Percentiles rank a stretch among this genome's conserved stretches.
Evolutionary conservation across 345 rosid species (phyloP).

Genomic region (Eucalyptus coolabah): DNA sequence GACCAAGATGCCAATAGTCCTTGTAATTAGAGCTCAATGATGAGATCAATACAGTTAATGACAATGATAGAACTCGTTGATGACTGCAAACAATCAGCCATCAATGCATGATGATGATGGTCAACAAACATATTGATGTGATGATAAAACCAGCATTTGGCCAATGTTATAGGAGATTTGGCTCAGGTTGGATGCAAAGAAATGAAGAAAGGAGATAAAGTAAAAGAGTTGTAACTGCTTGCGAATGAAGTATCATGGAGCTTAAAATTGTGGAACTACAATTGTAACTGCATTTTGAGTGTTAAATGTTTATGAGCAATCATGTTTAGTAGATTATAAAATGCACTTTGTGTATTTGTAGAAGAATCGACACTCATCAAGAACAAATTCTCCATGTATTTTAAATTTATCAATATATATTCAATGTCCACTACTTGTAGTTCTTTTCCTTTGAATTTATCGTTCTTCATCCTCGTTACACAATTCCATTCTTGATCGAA

Average conservation of each 20-base stretch:
- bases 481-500: background rate
- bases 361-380: background rate
- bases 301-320: background rate
- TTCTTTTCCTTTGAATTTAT: background rate
- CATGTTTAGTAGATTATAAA: background rate
- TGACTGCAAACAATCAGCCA: background rate
- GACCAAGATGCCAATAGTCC: too few species aligned
- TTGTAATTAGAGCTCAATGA: too few species aligned
- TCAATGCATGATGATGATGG: background rate
- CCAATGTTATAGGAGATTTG: background rate
- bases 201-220: background rate
- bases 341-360: background rate
- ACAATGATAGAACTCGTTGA: background rate
- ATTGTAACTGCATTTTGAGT: too few species aligned
- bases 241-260: background rate
- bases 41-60: too few species aligned
- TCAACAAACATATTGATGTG: background rate
- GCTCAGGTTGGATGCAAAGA: background rate
- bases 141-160: background rate
- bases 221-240: too few species aligned
- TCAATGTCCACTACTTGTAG: background rate
- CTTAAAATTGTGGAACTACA: background rate
- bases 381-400: background rate
- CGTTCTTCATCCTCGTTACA: background rate
- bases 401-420: background rate